These are phyloP conservation scores for Citrus glauca DNA, from an alignment of 345 rosid genomes.

Conservation along the genomic window DNA sequence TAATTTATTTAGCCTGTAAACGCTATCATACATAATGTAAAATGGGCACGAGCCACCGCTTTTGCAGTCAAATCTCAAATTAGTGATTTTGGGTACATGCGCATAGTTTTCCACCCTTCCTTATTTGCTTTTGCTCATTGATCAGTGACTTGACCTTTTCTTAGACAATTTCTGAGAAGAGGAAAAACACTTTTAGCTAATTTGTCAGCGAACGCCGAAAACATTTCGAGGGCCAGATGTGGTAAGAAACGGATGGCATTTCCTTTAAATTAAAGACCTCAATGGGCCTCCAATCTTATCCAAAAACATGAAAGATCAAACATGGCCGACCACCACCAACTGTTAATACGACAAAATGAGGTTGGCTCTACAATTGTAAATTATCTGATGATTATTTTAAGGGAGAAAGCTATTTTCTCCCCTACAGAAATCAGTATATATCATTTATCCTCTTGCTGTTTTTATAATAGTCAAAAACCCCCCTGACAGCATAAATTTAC, in stretches of 20 bases:
- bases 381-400: not conserved
- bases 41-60: not conserved
- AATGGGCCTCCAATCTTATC: not conserved
- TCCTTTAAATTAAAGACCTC: not conserved
- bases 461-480: too few relatives aligned
- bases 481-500: too few relatives aligned
- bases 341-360: not conserved
- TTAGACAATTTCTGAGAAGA: not conserved
- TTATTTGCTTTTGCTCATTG: not conserved
- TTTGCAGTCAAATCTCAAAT: not conserved
- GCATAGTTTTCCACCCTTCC: not conserved
- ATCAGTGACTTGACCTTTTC: not conserved
- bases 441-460: too few relatives aligned
- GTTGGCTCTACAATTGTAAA: not conserved
- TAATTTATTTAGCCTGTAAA: not conserved
- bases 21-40: not conserved
- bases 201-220: not conserved
- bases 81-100: not conserved
- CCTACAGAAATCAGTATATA: too few relatives aligned
- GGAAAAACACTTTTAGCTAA: not conserved
- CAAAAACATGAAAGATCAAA: not conserved
- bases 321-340: slow-evolving; percentile 13
- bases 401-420: too few relatives aligned
- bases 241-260: not conserved
- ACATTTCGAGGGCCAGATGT: not conserved